A percentile compares a stretch with the other conserved stretches of the same genome.
Evolutionary conservation across 129 eudicot genomes (phyloP).

Genomic region (Pittosporum tobira): DNA sequence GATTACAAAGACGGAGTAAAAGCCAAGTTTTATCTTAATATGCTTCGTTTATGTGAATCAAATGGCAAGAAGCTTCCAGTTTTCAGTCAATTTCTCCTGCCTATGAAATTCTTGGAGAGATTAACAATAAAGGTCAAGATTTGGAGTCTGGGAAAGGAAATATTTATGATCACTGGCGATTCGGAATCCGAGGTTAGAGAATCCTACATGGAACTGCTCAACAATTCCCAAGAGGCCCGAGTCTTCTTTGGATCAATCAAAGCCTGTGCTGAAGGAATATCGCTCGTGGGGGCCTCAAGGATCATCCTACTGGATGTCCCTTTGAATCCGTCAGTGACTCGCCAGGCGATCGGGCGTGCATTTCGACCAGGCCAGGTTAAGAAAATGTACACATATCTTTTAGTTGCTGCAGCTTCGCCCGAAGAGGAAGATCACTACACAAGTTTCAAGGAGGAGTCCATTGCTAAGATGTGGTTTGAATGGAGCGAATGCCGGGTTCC

Average conservation of each 20-base stretch:
- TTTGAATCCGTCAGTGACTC: slow-evolving; percentile 41
- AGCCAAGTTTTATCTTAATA: slow-evolving; percentile 62
- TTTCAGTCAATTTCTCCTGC: slow-evolving; percentile 68
- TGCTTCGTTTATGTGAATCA: slow-evolving; percentile 65
- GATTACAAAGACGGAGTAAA: slow-evolving; percentile 68
- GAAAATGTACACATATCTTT: slow-evolving; percentile 31
- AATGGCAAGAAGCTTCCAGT: slow-evolving; percentile 66
- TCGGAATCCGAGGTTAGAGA: slow-evolving; percentile 32
- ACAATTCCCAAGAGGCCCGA: slow-evolving; percentile 31
- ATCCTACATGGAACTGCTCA: slow-evolving; percentile 32
- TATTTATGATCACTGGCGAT: slow-evolving; percentile 40
- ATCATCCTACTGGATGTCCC: slow-evolving; percentile 38
- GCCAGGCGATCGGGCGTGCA: slow-evolving; percentile 48
- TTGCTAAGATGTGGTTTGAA: slow-evolving; percentile 88
- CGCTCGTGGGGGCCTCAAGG: slow-evolving; percentile 52
- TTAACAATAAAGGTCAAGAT: slow-evolving; percentile 44
- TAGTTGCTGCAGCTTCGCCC: slow-evolving; percentile 39
- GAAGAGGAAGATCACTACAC: slow-evolving; percentile 44
- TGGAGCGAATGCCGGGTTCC: slow-evolving; percentile 58
- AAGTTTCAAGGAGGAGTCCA: slow-evolving; percentile 69
- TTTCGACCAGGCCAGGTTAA: slow-evolving; percentile 41
- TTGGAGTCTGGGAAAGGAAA: slow-evolving; percentile 49
- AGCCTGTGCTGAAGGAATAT: slow-evolving; percentile 49
- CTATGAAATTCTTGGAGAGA: slow-evolving; percentile 58
- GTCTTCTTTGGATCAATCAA: slow-evolving; percentile 46